Evolutionary conservation across 148 eudicot species (phyloP), one percentile per base, ranked within the genome.

Genomic region (Diospyros lotus): DNA sequence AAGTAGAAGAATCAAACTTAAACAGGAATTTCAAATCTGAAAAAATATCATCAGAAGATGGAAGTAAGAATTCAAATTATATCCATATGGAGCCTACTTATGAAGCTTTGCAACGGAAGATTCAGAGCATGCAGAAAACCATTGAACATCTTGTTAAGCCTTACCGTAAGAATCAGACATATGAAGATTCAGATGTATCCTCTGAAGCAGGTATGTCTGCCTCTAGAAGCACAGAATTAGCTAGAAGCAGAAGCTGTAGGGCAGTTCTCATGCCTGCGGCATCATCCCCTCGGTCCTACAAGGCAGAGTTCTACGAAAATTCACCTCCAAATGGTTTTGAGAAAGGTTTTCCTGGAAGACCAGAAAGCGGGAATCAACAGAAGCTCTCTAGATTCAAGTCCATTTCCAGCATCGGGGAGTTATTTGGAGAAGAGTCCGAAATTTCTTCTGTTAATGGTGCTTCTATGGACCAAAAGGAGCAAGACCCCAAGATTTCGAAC

Each of bases 231-330:
- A 70, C 55, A 15, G 85, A 58, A 58, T 64, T 90, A 14, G 55
- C 53, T 53, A 73, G 91, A 68, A 87, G 93, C 80, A 86, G 84
- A 83, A 93, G 98, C 75, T 89, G 91, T 76, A 81, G 75, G 79
- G 91, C 86, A 28, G 52, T 79, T 69, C 42, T 84, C 62, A 74
- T 65, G 38, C 75, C 82, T 12, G 53, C 14, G 2, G 55, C 76
- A 6, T 50, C 75, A 28, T 71, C 82, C 28, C 80, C 75, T 59
- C 59, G 75, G 71, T 68, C 68, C 70, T 86, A 80, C 42, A 79
- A 64, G 53, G 58, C 63, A 79, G 74, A 80, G 79, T 41, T 78
- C 56, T 68, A 58, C 53, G 67, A 58, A 18, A 64, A 71, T 62
- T 76, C 74, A 59, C 40, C 73, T 58, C 76, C 73, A 56, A 80